Conservation (phyloP, 2,329 filamentous ascomycete species). For the Microcera coccophila region DNA sequence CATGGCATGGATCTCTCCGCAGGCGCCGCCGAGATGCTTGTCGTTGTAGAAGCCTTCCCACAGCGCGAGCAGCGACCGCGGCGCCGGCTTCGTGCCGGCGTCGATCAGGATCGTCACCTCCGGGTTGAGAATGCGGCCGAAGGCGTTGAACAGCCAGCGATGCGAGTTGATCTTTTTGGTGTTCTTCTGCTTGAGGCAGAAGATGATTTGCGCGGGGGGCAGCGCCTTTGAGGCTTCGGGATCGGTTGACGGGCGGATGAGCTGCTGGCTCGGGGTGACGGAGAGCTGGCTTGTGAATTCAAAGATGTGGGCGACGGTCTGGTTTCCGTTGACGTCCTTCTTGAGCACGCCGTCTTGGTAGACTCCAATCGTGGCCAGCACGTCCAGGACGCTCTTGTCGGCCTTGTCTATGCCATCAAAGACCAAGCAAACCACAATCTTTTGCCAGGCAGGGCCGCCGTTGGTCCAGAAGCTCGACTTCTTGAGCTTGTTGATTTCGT, state of each 20-base stretch:
- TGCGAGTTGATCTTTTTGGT: conserved; percentile 99
- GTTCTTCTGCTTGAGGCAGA: conserved; percentile 98
- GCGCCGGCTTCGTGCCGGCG: conserved; percentile 92
- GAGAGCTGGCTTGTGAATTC: conserved; percentile 98
- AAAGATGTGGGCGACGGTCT: conserved; percentile 95
- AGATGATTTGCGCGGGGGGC: conserved; percentile 97
- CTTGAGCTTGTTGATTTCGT: conserved; percentile 97
- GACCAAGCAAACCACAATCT: conserved; percentile 95
- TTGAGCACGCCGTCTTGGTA: conserved; percentile 99
- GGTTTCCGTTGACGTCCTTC: conserved; percentile 94
- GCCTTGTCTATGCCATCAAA: conserved; percentile 98
- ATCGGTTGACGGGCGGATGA: conserved; percentile 87
- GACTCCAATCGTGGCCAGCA: conserved; percentile 88
- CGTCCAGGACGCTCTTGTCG: conserved; percentile 90
- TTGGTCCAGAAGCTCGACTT: conserved; percentile 99
- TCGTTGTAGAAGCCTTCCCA: conserved; percentile 99
- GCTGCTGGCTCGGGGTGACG: conserved; percentile 94
- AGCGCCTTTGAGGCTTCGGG: conserved; percentile 74
- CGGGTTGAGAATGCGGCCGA: conserved; percentile 93
- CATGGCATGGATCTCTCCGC: conserved; percentile 99
- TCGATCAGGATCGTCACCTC: conserved; percentile 96
- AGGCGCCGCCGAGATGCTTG: conserved; percentile 96
- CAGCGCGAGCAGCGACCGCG: conserved; percentile 82
- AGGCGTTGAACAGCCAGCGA: conserved; percentile 97
- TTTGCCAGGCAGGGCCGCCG: conserved; percentile 97